phyloP scores from a whole-genome alignment of 805 yeast species.

The Ogataea paradorogensis region DNA sequence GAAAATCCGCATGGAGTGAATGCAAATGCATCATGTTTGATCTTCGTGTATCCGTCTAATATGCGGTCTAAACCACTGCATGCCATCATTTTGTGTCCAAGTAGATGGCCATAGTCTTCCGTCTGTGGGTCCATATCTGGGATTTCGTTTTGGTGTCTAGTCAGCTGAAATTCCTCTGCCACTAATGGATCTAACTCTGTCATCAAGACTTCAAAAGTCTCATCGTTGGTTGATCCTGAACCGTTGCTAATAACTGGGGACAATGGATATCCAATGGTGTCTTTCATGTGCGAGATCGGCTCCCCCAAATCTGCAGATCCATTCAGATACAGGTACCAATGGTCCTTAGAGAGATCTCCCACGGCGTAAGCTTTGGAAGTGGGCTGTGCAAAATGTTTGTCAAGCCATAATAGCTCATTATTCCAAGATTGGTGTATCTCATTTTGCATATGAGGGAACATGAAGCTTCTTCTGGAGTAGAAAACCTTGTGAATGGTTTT shows the following conservation, averaged over 20 bases:
- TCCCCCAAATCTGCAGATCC: slow-evolving; percentile 32
- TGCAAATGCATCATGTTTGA: slow-evolving; percentile 78
- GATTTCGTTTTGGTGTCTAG: slow-evolving; percentile 30
- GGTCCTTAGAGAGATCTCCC: slow-evolving; percentile 77
- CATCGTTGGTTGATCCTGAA: slow-evolving; percentile 31
- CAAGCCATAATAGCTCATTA: slow-evolving; percentile 69
- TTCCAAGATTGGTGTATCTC: slow-evolving; percentile 84
- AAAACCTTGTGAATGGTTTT: slow-evolving; percentile 59
- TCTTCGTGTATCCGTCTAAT: slow-evolving; percentile 12
- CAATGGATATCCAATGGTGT: slow-evolving; percentile 19
- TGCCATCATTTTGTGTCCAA: slow-evolving; percentile 69
- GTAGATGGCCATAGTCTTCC: slow-evolving; percentile 73
- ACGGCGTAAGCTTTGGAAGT: slow-evolving; percentile 65
- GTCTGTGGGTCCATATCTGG: slow-evolving; percentile 45
- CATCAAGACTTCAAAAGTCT: slow-evolving; percentile 88
- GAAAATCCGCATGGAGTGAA: slow-evolving; percentile 95
- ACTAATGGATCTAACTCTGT: slow-evolving; percentile 64
- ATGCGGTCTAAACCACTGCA: slow-evolving; percentile 61
- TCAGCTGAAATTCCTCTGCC: slow-evolving; percentile 52
- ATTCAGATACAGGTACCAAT: slow-evolving; percentile 85
- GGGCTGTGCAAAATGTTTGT: slow-evolving; percentile 60
- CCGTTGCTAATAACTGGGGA: slow-evolving; percentile 22
- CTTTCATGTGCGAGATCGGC: background rate
- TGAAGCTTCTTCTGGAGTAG: slow-evolving; percentile 86
- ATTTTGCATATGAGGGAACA: slow-evolving; percentile 86